Evolutionary conservation across 2,329 filamentous ascomycete genomes (phyloP).

Genomic region (Ceratocystis ficicola): DNA sequence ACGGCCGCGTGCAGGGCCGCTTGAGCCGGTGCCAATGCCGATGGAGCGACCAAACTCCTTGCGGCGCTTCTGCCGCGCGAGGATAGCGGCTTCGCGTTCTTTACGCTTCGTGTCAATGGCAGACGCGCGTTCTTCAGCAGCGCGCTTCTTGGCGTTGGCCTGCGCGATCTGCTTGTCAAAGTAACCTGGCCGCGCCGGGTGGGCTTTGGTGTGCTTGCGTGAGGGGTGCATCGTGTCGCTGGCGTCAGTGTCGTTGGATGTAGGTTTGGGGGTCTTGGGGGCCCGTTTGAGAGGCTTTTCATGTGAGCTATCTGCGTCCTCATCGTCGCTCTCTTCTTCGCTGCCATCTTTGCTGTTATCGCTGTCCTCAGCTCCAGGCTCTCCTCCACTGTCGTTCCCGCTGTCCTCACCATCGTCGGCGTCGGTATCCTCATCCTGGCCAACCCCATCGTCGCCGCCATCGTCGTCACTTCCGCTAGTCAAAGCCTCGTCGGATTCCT

Average conservation of each 20-base stretch:
- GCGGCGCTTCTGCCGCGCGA: slow-evolving; percentile 44
- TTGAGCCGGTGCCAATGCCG: slow-evolving; percentile 34
- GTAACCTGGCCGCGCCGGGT: slow-evolving; percentile 37
- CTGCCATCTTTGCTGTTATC: not conserved
- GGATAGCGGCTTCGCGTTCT: slow-evolving; percentile 39
- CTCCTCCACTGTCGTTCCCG: not conserved
- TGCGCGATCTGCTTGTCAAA: slow-evolving; percentile 52
- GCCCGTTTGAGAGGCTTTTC: slow-evolving; percentile 15
- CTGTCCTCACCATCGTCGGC: slow-evolving; percentile 1
- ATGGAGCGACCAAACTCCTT: slow-evolving; percentile 56
- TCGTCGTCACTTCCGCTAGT: slow-evolving; percentile 14
- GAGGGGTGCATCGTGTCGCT: slow-evolving; percentile 17
- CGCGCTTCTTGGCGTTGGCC: slow-evolving; percentile 30
- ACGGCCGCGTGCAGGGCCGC: not conserved
- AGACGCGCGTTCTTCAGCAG: slow-evolving; percentile 34
- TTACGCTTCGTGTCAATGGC: slow-evolving; percentile 37
- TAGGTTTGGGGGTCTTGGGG: slow-evolving; percentile 11
- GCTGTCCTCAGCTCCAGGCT: not conserved
- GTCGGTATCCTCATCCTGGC: not conserved
- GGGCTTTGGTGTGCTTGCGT: slow-evolving; percentile 17
- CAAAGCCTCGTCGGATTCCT: slow-evolving; percentile 2
- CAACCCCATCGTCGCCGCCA: not conserved
- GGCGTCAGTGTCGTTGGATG: not conserved
- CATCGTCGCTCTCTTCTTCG: not conserved
- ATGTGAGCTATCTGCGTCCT: not conserved